These are phyloP conservation scores for Fraxinus platypoda DNA, from an alignment of 305 asterid species.

Conservation along the genomic window DNA sequence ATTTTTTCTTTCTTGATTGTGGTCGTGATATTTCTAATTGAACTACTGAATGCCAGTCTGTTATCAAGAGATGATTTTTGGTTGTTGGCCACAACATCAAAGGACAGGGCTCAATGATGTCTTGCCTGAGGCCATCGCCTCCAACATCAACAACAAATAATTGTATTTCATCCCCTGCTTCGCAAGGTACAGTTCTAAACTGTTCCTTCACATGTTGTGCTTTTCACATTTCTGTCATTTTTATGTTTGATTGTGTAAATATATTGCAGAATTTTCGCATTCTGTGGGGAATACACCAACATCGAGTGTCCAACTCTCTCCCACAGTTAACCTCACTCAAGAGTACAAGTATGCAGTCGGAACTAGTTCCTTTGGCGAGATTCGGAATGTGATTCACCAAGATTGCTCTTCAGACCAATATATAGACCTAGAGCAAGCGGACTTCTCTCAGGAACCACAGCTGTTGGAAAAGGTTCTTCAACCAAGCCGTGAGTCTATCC, in stretches of 20 bases:
- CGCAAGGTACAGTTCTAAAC: conserved; percentile 44
- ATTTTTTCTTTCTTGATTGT: conserved; percentile 11
- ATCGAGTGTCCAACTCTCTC: conserved; percentile 64
- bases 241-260: conserved; percentile 5
- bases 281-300: conserved; percentile 47
- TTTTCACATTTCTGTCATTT: not conserved
- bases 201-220: not conserved
- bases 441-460: conserved; percentile 43
- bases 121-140: conserved; percentile 46
- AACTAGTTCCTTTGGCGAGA: conserved; percentile 66
- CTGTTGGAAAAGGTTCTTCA: conserved; percentile 59
- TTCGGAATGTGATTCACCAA: conserved; percentile 50
- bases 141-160: conserved; percentile 35
- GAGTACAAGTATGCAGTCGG: conserved; percentile 68
- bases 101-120: conserved; percentile 47
- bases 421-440: conserved; percentile 33
- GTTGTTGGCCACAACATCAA: conserved; percentile 24
- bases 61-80: conserved; percentile 24
- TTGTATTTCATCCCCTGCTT: conserved; percentile 43
- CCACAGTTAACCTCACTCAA: conserved; percentile 66
- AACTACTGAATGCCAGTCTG: conserved; percentile 6
- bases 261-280: conserved; percentile 21
- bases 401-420: conserved; percentile 37
- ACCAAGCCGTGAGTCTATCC: conserved; percentile 61
- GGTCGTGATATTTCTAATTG: conserved; percentile 18